A percentile compares a stretch with the other conserved stretches of the same genome.
Conservation (phyloP, 768 basidiomycete species). For the Suillus occidentalis region DNA sequence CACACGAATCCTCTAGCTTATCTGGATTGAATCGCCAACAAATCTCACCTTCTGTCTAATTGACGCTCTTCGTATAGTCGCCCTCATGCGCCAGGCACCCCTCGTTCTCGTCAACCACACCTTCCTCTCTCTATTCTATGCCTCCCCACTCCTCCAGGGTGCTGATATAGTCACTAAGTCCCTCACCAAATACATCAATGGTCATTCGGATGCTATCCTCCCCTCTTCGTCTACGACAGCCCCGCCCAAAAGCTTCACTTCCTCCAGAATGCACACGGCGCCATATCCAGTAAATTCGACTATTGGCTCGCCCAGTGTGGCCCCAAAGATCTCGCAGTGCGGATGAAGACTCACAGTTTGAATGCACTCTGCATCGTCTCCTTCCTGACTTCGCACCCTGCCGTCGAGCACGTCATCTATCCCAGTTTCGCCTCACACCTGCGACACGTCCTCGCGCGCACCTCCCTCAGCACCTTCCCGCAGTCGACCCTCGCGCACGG, state of each 20-base stretch:
- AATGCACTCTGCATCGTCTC: slow-evolving; percentile 79
- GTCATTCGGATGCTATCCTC: slow-evolving; percentile 85
- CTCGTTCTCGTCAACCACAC: slow-evolving; percentile 87
- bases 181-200: slow-evolving; percentile 90
- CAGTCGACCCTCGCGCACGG: slow-evolving; percentile 23
- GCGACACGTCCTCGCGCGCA: slow-evolving; percentile 62
- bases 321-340: slow-evolving; percentile 85
- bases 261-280: slow-evolving; percentile 87
- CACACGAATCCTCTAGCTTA: slow-evolving; percentile 49
- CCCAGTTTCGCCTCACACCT: slow-evolving; percentile 69
- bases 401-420: slow-evolving; percentile 81
- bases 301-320: slow-evolving; percentile 89
- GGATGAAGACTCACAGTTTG: slow-evolving; percentile 82
- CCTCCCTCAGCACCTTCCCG: slow-evolving; percentile 46
- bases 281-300: slow-evolving; percentile 84
- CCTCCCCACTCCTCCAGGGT: slow-evolving; percentile 79
- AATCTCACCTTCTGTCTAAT: slow-evolving; percentile 91
- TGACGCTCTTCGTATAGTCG: slow-evolving; percentile 70
- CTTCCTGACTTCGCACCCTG: slow-evolving; percentile 50
- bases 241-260: slow-evolving; percentile 67
- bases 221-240: slow-evolving; percentile 37
- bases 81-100: slow-evolving; percentile 60
- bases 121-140: slow-evolving; percentile 90
- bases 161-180: slow-evolving; percentile 87
- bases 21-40: slow-evolving; percentile 96